Conservation (phyloP, 1,284 basidiomycete species). For the Cryptococcus deneoformans region DNA sequence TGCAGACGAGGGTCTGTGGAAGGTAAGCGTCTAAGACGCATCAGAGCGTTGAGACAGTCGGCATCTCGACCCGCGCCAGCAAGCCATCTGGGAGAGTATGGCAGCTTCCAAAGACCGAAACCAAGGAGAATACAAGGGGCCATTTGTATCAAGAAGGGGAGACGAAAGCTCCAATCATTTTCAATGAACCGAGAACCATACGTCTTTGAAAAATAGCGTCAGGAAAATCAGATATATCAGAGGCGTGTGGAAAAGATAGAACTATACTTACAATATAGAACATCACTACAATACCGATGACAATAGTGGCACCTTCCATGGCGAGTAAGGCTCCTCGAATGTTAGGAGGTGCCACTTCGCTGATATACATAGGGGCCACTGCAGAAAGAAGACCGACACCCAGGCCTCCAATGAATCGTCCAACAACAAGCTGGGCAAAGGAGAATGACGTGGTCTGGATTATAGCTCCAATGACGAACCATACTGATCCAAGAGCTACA, state of each 20-base stretch:
- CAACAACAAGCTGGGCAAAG: slow-evolving; percentile 25
- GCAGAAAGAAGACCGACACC: slow-evolving; percentile 39
- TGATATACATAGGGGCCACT: slow-evolving; percentile 47
- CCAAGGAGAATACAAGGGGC: slow-evolving; percentile 17
- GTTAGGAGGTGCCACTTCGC: slow-evolving; percentile 36
- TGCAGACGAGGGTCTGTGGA: slow-evolving; percentile 32
- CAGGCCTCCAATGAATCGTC: slow-evolving; percentile 26
- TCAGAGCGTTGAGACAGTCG: slow-evolving; percentile 30
- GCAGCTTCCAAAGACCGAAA: slow-evolving; percentile 51
- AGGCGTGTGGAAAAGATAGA: slow-evolving; percentile 1
- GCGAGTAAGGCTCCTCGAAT: slow-evolving; percentile 73
- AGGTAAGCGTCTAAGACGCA: slow-evolving; percentile 34
- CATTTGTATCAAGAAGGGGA: slow-evolving; percentile 39
- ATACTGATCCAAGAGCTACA: slow-evolving; percentile 18
- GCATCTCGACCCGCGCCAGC: slow-evolving; percentile 48
- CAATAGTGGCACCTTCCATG: slow-evolving; percentile 70
- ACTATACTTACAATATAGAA: slow-evolving; percentile 14
- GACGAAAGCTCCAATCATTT: slow-evolving; percentile 24
- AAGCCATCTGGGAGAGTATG: slow-evolving; percentile 61
- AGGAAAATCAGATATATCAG: no score
- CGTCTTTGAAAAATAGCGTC: not conserved
- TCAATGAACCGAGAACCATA: slow-evolving; percentile 22
- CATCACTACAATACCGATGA: slow-evolving; percentile 52
- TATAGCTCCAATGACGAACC: slow-evolving; percentile 28
- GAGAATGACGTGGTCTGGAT: slow-evolving; percentile 33